Base-by-base conservation (phyloP, 805 yeast species). In the Wickerhamomyces canadensis region DNA sequence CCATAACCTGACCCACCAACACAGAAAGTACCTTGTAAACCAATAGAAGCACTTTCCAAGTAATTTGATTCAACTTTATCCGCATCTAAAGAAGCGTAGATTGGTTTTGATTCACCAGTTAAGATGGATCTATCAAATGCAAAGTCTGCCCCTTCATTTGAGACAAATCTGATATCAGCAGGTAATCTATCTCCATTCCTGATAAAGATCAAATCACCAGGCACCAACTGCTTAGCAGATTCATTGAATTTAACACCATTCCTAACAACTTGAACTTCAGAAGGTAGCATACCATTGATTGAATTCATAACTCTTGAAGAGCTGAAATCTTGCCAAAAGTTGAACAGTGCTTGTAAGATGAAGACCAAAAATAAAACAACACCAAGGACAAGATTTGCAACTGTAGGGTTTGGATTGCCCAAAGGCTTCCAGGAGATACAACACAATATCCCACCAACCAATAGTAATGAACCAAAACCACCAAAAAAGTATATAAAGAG, bases 51-150 rank as follows among this genome's bases (percentile, higher is more conserved):
- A 33, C 66, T 55, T 45, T 70, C 76, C 39, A 70, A 50, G 44
- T 64, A 70, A 46, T 68, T 69, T 6, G 65, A 51, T 12, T 55
- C 58, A 14, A 39, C 36, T 13, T 55, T 47, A 27, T 61, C 66
- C 16, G 55, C 31, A 9, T 38, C 42, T 2, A 49, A 35, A 5
- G 59, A 44, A 6, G 65, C 69, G 14, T 55, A 55, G 5, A 62
- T 49, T 6, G 74, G 63, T 35, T 61, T 60, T 4, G 76, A 67
- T 46, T 70, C 76, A 47, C 77, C 77, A 11, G 77, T 71, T 26
- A 71, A 58, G 13, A 70, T 60, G 13, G 75, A 60, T 41, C 71
- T 58, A 46, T 71, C 77, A 46, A 70, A 67, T 15, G 65, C 46
- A 27, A 71, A 58, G 32, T 65, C 71, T 17, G 55, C 52, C 19